Evolutionary conservation across 192 early-diverging fungal genomes (phyloP).

Genomic region (Coemansia interrupta): DNA sequence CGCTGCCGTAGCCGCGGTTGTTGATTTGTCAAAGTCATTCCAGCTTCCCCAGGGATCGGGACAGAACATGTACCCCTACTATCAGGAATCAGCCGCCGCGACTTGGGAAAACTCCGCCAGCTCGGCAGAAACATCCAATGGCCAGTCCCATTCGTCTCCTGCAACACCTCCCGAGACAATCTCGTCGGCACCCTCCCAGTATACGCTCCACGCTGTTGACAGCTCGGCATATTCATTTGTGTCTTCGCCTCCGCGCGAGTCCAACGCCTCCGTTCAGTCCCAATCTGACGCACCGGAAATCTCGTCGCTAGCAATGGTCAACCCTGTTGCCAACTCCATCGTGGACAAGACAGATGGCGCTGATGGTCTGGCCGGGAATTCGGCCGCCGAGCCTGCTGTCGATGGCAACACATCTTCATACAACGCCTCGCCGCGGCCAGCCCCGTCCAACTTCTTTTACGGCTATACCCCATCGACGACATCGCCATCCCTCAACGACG

Average conservation of each 20-base stretch:
- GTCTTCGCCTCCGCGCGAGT: slow-evolving; percentile 7
- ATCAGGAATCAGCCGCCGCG: slow-evolving; percentile 20
- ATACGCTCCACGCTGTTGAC: slow-evolving; percentile 25
- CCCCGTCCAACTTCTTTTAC: slow-evolving; percentile 12
- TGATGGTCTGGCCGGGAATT: neutral
- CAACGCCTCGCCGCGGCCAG: neutral
- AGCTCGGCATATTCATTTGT: slow-evolving; percentile 17
- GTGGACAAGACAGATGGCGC: neutral
- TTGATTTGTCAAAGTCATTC: slow-evolving; percentile 40
- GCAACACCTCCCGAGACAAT: slow-evolving; percentile 24
- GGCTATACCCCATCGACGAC: slow-evolving; percentile 5
- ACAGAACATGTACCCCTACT: slow-evolving; percentile 37
- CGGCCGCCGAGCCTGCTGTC: neutral
- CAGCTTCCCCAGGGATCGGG: slow-evolving; percentile 26
- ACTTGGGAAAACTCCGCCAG: slow-evolving; percentile 19
- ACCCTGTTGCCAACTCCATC: slow-evolving; percentile 19
- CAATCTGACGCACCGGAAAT: slow-evolving; percentile 7
- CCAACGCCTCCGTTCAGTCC: neutral
- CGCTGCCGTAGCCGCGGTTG: slow-evolving; percentile 28
- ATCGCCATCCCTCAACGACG: slow-evolving; percentile 43
- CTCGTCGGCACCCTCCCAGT: slow-evolving; percentile 15
- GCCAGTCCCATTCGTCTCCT: slow-evolving; percentile 37
- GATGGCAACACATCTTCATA: neutral
- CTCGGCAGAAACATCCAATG: slow-evolving; percentile 15
- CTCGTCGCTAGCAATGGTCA: slow-evolving; percentile 33